These are phyloP conservation scores for Stemphylium lycopersici DNA, from an alignment of 2,329 filamentous ascomycete species.

Conservation along the genomic window DNA sequence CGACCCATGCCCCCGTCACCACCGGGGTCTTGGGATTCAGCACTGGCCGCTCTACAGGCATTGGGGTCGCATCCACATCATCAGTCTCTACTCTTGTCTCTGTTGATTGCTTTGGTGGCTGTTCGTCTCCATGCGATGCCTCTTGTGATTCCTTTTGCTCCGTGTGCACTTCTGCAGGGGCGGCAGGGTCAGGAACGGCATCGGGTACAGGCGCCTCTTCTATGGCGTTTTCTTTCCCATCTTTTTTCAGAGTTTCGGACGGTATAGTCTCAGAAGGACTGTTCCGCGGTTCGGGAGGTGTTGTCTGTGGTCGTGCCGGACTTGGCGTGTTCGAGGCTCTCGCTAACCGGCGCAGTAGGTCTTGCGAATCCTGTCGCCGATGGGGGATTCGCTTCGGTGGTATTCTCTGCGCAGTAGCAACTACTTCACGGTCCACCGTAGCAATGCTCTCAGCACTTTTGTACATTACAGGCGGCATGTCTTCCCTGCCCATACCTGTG, in stretches of 20 bases:
- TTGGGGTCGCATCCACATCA: slow-evolving; percentile 36
- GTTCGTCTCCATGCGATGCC: slow-evolving; percentile 5
- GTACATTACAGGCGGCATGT: slow-evolving; percentile 44
- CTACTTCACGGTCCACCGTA: slow-evolving; percentile 35
- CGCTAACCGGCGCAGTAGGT: slow-evolving; percentile 54
- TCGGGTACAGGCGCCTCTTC: slow-evolving; percentile 8
- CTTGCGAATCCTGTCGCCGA: slow-evolving; percentile 53
- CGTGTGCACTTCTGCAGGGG: not conserved
- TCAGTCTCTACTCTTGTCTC: slow-evolving; percentile 5
- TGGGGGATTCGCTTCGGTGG: slow-evolving; percentile 36
- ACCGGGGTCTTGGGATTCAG: slow-evolving; percentile 51
- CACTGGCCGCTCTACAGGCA: slow-evolving; percentile 29
- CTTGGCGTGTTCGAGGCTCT: slow-evolving; percentile 56
- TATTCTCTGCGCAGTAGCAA: slow-evolving; percentile 29
- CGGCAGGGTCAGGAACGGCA: slow-evolving; percentile 1
- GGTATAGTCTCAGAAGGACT: slow-evolving; percentile 21
- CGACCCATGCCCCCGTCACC: slow-evolving; percentile 57
- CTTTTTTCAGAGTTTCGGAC: slow-evolving; percentile 1
- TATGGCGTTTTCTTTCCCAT: not conserved
- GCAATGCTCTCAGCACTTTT: slow-evolving; percentile 43
- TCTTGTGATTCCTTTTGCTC: slow-evolving; percentile 14
- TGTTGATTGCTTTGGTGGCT: slow-evolving; percentile 4
- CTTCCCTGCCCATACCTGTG: slow-evolving; percentile 32
- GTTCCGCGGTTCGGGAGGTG: slow-evolving; percentile 20
- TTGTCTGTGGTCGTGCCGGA: slow-evolving; percentile 36